Percentiles rank a stretch among this genome's conserved stretches.
These are phyloP conservation scores for Paraconiothyrium brasiliense DNA, from an alignment of 2,329 filamentous ascomycete genomes.

Conservation along the genomic window DNA sequence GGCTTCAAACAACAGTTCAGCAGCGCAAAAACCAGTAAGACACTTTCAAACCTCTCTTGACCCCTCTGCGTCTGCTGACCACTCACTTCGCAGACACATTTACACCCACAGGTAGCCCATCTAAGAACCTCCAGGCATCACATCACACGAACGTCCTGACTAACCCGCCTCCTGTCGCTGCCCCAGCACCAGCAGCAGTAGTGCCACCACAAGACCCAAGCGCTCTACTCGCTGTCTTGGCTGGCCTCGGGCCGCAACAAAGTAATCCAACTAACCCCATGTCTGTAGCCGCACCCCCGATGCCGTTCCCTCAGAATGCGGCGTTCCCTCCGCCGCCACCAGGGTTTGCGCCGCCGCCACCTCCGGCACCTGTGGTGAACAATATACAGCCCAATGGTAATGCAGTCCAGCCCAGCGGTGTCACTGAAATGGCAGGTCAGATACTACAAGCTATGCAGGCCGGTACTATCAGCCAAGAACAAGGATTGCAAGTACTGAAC, in stretches of 20 bases:
- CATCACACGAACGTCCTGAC: slow-evolving; percentile 33
- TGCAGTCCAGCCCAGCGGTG: slow-evolving; percentile 35
- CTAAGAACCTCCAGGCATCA: slow-evolving; percentile 33
- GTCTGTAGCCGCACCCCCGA: slow-evolving; percentile 32
- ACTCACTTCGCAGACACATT: slow-evolving; percentile 26
- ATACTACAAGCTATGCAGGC: slow-evolving; percentile 46
- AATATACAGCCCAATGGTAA: slow-evolving; percentile 34
- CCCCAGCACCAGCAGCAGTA: slow-evolving; percentile 26
- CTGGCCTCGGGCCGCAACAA: slow-evolving; percentile 39
- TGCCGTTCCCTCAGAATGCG: slow-evolving; percentile 42
- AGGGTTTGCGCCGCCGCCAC: slow-evolving; percentile 43
- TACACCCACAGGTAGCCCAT: slow-evolving; percentile 40
- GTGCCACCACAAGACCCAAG: slow-evolving; percentile 36
- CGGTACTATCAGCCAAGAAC: slow-evolving; percentile 45
- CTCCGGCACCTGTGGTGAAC: slow-evolving; percentile 23
- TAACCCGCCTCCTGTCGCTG: slow-evolving; percentile 39
- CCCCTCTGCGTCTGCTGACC: background rate
- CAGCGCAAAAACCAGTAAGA: slow-evolving; percentile 72
- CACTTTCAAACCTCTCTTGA: background rate
- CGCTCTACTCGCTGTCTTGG: slow-evolving; percentile 47
- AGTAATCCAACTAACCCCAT: slow-evolving; percentile 40
- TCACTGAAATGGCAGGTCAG: slow-evolving; percentile 41
- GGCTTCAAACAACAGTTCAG: slow-evolving; percentile 84
- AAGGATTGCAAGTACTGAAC: slow-evolving; percentile 46
- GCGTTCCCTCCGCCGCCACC: slow-evolving; percentile 38